A percentile compares a stretch with the other conserved stretches of the same genome.
Evolutionary conservation across 1,284 basidiomycete genomes (phyloP).

Genomic region (Hortiboletus rubellus): DNA sequence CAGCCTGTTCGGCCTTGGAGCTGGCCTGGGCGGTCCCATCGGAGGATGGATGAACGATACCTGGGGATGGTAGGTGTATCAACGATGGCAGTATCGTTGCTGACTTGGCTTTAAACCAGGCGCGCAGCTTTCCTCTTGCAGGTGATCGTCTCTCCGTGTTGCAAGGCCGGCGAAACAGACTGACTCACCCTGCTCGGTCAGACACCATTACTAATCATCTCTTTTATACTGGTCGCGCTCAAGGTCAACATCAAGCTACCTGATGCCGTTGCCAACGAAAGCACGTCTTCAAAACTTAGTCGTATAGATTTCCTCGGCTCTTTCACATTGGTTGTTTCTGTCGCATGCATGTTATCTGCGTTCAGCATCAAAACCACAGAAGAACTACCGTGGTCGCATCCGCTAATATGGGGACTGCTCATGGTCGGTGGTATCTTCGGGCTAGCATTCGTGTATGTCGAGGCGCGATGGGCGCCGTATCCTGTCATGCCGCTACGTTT

Average conservation of each 20-base stretch:
- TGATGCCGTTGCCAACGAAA: constrained; percentile 58
- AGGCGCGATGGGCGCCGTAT: constrained; percentile 70
- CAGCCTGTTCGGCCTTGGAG: constrained; percentile 75
- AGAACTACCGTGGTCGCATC: constrained; percentile 75
- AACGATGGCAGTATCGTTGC: constrained; percentile 6
- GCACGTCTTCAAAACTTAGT: constrained; percentile 60
- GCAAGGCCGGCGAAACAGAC: constrained; percentile 44
- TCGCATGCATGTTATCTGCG: constrained; percentile 74
- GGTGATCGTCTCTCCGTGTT: constrained; percentile 67
- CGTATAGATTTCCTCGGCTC: constrained; percentile 86
- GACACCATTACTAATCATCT: constrained; percentile 74
- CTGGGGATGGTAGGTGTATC: constrained; percentile 71
- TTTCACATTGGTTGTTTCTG: constrained; percentile 70
- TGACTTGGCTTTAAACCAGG: constrained; percentile 26
- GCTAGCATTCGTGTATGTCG: constrained; percentile 67
- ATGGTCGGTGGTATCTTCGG: constrained; percentile 53
- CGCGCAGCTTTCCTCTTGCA: constrained; percentile 38
- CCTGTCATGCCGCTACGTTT: constrained; percentile 86
- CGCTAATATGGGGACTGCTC: constrained; percentile 67
- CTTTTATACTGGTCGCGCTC: constrained; percentile 63
- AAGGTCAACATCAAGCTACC: constrained; percentile 76
- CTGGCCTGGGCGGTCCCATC: constrained; percentile 85
- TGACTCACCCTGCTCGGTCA: constrained; percentile 34
- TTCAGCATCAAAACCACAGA: constrained; percentile 81
- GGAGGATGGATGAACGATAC: constrained; percentile 85